Base-by-base conservation (phyloP, 129 eudicot species). In the Flaveria ramosissima region DNA sequence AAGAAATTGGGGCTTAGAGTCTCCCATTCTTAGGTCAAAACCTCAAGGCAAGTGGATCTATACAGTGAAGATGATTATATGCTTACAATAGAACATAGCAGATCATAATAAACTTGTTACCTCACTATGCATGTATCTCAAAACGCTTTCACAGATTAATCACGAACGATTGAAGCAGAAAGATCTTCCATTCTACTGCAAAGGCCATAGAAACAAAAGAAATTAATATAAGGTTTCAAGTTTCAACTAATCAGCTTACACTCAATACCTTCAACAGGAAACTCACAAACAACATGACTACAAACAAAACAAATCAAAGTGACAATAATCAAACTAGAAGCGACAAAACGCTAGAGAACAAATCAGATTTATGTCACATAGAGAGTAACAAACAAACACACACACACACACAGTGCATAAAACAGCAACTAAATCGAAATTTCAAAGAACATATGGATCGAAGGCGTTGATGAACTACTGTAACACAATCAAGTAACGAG, bases 241-340 rank as follows among this genome's bases (percentile, higher is more conserved):
- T 50, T 72, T 70, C 36, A 70, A 72, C 23, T 63, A 15, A 62
- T 70, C 36, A 70, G 63, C 23, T 63, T 21, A 62, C 59, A 42
- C 56, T 57, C 52, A 23, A 48, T 13, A 48, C 71, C 66, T 45
- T 62, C 26, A 46, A 50, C 79, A 45, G 53, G 43, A 76, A 19
- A 45, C 50, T 43, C 62, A 41, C 59, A 72, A 64, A 79, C 65
- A 72, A 72, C 78, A 65, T 80, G 61, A 51, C 74, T 72, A 80
- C 24, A 80, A 73, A 80, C 78, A 73, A 80, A 73, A 42, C 42
- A 19, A 39, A 64, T 64, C 13, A 1, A 51, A 27, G 48, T 19
- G 59, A 42, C 15, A 55, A 55, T 15, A 14, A 68, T 66, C 60
- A 70, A 70, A 48, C 0, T 36, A 45, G 1, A 74, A 56, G 47